These are phyloP conservation scores for Bipolaris oryzae DNA, from an alignment of 2,329 filamentous ascomycete species.

Conservation along the genomic window DNA sequence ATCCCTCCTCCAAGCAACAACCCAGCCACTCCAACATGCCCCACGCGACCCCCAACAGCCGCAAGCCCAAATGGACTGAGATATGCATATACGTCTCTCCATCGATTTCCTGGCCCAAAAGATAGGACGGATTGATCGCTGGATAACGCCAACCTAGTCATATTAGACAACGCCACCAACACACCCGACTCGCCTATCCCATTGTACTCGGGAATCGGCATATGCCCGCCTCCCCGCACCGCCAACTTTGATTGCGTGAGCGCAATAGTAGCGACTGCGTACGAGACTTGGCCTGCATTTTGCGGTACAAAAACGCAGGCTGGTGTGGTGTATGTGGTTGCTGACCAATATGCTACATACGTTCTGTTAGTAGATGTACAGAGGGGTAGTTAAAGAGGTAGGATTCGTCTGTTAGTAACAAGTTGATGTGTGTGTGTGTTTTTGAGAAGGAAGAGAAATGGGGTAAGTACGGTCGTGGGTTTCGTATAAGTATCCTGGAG, in stretches of 20 bases:
- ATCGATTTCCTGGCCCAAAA: slow-evolving; percentile 39
- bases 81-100: slow-evolving; percentile 38
- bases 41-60: slow-evolving; percentile 38
- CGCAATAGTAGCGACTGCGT: slow-evolving; percentile 21
- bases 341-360: slow-evolving; percentile 16
- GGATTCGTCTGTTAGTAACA: too few species aligned
- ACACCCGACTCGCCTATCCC: slow-evolving; percentile 25
- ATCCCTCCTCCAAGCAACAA: slow-evolving; percentile 36
- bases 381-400: too few species aligned
- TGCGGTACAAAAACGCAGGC: slow-evolving; percentile 30
- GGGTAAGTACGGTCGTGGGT: not conserved
- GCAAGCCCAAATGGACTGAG: slow-evolving; percentile 29
- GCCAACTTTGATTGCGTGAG: slow-evolving; percentile 24
- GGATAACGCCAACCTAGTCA: slow-evolving; percentile 29
- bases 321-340: slow-evolving; percentile 17
- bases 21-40: slow-evolving; percentile 40
- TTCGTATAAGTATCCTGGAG: not conserved
- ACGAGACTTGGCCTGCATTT: slow-evolving; percentile 25
- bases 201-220: slow-evolving; percentile 29
- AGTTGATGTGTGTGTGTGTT: too few species aligned
- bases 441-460: too few species aligned
- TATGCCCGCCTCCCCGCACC: slow-evolving; percentile 31
- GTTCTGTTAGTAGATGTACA: not conserved
- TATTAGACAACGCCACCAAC: slow-evolving; percentile 23
- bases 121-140: slow-evolving; percentile 29